These are phyloP conservation scores for Dictyostelium capitatum DNA, from an alignment of 78 protist species.

Conservation along the genomic window DNA sequence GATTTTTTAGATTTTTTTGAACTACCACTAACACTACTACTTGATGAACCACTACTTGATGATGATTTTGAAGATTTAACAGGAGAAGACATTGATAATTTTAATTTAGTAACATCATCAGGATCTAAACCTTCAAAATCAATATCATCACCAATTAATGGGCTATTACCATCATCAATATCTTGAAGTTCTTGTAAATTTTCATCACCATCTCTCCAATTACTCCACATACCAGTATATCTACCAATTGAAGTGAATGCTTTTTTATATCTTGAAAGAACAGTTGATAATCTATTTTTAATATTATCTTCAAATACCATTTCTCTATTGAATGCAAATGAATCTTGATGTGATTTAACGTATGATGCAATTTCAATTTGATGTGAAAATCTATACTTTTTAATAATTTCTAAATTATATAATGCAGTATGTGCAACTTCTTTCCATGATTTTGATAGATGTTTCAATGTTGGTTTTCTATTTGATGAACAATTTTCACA, in stretches of 20 bases:
- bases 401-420: conserved; percentile 46
- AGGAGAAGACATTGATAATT: conserved; percentile 4
- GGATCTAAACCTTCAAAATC: conserved; percentile 15
- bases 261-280: conserved; percentile 67
- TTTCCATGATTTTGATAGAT: conserved; percentile 75
- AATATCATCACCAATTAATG: neutral
- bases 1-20: neutral
- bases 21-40: too few relatives aligned
- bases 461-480: conserved; percentile 33
- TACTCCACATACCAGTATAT: conserved; percentile 78
- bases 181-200: conserved; percentile 45
- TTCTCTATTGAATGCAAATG: conserved; percentile 73
- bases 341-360: conserved; percentile 65
- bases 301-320: conserved; percentile 62
- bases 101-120: conserved; percentile 4
- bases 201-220: conserved; percentile 72
- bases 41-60: too few relatives aligned
- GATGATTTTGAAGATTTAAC: neutral
- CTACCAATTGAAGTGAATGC: conserved; percentile 76
- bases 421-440: conserved; percentile 81
- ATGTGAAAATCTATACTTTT: conserved; percentile 71
- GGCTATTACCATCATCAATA: neutral
- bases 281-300: conserved; percentile 65
- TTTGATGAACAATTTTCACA: conserved; percentile 9
- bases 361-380: conserved; percentile 77